Evolutionary conservation across 331 rosid species (phyloP).

Genomic region (Acacia pycnantha): DNA sequence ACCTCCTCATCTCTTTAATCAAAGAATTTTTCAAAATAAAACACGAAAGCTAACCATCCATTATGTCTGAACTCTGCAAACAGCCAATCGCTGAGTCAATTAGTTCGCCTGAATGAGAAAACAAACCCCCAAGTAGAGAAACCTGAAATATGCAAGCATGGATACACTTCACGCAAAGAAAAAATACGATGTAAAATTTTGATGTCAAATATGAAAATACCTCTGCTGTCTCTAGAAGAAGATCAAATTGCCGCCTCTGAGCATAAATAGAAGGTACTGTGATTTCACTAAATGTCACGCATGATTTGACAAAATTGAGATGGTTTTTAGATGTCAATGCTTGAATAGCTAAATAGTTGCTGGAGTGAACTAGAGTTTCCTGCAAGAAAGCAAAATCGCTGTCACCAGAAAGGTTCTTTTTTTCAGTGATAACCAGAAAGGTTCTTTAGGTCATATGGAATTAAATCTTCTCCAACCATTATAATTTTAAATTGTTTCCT

Average conservation of each 20-base stretch:
- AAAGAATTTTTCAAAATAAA: conserved; percentile 12
- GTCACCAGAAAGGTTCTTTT: conserved; percentile 31
- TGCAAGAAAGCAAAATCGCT: conserved; percentile 44
- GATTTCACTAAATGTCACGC: conserved; percentile 83
- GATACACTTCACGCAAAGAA: not conserved
- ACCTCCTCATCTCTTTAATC: not conserved
- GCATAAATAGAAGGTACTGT: conserved; percentile 79
- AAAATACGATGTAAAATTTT: conserved; percentile 7
- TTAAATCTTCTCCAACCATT: conserved; percentile 10
- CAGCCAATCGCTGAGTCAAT: conserved; percentile 69
- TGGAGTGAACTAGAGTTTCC: conserved; percentile 87
- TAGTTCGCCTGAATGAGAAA: conserved; percentile 80
- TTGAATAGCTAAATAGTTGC: conserved; percentile 74
- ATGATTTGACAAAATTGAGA: conserved; percentile 67
- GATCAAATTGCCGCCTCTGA: conserved; percentile 66
- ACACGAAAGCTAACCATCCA: conserved; percentile 62
- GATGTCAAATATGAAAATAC: conserved; percentile 38
- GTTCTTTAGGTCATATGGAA: conserved; percentile 11
- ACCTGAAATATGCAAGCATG: conserved; percentile 56
- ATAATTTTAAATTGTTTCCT: not conserved
- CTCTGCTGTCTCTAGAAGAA: conserved; percentile 97
- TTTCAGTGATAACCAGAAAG: too few species aligned
- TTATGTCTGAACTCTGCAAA: conserved; percentile 50
- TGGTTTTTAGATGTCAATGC: conserved; percentile 57
- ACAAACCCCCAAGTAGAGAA: conserved; percentile 67